These are phyloP conservation scores for Cercospora sesami DNA, from an alignment of 2,329 filamentous ascomycete species.

Conservation along the genomic window DNA sequence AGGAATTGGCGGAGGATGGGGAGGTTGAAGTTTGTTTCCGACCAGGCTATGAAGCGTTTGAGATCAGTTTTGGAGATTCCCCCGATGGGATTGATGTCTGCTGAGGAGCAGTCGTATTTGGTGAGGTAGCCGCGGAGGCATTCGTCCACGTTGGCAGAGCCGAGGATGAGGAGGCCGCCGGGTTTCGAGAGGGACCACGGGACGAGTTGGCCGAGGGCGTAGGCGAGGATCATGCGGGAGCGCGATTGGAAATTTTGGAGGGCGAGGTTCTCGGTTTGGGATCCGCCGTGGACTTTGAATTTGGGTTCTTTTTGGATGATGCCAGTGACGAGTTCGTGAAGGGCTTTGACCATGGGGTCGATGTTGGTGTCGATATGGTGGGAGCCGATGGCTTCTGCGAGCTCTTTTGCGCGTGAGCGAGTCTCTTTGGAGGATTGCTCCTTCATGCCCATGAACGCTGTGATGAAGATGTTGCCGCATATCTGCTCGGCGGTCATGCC, in stretches of 20 bases:
- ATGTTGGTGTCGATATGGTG: slow-evolving; percentile 75
- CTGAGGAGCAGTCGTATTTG: slow-evolving; percentile 66
- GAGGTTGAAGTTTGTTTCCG: slow-evolving; percentile 58
- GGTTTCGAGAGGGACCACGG: slow-evolving; percentile 61
- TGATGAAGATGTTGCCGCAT: slow-evolving; percentile 60
- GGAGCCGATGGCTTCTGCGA: slow-evolving; percentile 63
- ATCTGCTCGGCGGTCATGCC: slow-evolving; percentile 58
- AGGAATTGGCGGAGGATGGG: slow-evolving; percentile 68
- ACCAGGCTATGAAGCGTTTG: slow-evolving; percentile 70
- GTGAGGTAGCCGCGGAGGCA: slow-evolving; percentile 62
- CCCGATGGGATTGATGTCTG: slow-evolving; percentile 63
- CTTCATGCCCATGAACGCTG: slow-evolving; percentile 69
- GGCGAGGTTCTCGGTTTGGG: slow-evolving; percentile 60
- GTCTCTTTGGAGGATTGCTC: slow-evolving; percentile 67
- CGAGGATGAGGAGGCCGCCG: slow-evolving; percentile 64
- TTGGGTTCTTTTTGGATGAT: slow-evolving; percentile 61
- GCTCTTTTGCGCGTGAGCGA: slow-evolving; percentile 62
- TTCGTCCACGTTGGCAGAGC: slow-evolving; percentile 66
- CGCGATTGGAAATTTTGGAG: slow-evolving; percentile 69
- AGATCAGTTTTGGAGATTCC: slow-evolving; percentile 67
- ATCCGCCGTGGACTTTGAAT: slow-evolving; percentile 66
- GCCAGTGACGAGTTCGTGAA: slow-evolving; percentile 59
- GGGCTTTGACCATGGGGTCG: slow-evolving; percentile 63
- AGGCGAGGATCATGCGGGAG: slow-evolving; percentile 65
- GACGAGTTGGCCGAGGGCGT: slow-evolving; percentile 64